phyloP scores from a whole-genome alignment of 345 rosid species.

The Barbarea vulgaris region DNA sequence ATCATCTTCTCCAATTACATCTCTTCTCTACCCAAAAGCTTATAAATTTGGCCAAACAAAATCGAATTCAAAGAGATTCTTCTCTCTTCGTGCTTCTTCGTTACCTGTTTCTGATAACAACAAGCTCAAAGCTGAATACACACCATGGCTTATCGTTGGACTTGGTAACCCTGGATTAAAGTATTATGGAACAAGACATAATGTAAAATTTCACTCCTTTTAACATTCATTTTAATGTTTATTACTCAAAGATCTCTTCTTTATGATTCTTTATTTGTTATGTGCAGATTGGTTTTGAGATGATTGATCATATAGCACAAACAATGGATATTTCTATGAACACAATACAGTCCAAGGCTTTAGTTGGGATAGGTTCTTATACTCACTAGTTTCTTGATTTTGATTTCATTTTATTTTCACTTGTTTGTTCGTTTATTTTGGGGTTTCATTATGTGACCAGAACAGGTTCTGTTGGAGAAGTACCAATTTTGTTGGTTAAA shows the following conservation, averaged over 20 bases:
- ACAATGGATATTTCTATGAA: constrained; percentile 59
- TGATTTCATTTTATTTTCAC: neutral
- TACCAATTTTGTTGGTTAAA: constrained; percentile 77
- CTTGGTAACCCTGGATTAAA: constrained; percentile 90
- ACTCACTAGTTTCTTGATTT: constrained; percentile 3
- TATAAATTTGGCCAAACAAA: neutral
- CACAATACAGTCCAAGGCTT: constrained; percentile 78
- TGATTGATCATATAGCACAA: constrained; percentile 68
- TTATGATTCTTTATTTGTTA: neutral
- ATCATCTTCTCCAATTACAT: constrained; percentile 20
- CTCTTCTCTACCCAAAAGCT: constrained; percentile 19
- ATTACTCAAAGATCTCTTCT: neutral
- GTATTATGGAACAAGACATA: constrained; percentile 81
- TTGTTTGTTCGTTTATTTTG: constrained; percentile 10
- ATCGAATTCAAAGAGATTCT: constrained; percentile 10
- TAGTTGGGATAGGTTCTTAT: constrained; percentile 79
- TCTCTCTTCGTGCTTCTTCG: constrained; percentile 31
- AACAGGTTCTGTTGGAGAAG: constrained; percentile 85
- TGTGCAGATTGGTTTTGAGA: constrained; percentile 84
- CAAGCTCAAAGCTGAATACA: constrained; percentile 30
- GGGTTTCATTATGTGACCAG: constrained; percentile 40
- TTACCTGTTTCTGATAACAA: constrained; percentile 21
- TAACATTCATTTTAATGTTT: neutral
- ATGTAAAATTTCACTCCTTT: constrained; percentile 46
- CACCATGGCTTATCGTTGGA: constrained; percentile 85